Conservation (phyloP, 306 rosid genomes). For the Medicago arabica region DNA sequence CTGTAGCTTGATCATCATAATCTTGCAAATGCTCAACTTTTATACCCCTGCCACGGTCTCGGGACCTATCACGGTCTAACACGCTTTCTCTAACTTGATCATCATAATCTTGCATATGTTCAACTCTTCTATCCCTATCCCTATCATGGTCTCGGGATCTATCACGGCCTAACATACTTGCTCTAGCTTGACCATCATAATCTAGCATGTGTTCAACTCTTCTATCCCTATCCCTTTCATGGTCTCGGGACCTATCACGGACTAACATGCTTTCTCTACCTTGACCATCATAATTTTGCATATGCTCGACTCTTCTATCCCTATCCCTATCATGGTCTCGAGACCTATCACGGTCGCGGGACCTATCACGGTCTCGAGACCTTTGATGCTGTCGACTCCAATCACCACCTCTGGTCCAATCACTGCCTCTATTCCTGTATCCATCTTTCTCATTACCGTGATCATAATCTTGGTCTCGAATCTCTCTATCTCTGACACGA, state of each 20-base stretch:
- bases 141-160: slow-evolving; percentile 48
- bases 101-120: slow-evolving; percentile 54
- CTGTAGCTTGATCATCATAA: slow-evolving; percentile 56
- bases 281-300: slow-evolving; percentile 55
- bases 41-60: slow-evolving; percentile 61
- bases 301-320: slow-evolving; percentile 60
- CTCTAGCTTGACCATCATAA: slow-evolving; percentile 55
- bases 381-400: slow-evolving; percentile 63
- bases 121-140: slow-evolving; percentile 66
- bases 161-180: slow-evolving; percentile 40
- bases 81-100: slow-evolving; percentile 53
- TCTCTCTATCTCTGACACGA: slow-evolving; percentile 49
- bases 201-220: slow-evolving; percentile 54
- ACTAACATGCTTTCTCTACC: slow-evolving; percentile 50
- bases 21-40: slow-evolving; percentile 54
- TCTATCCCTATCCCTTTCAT: slow-evolving; percentile 61
- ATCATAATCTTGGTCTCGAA: slow-evolving; percentile 59
- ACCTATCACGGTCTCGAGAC: slow-evolving; percentile 57
- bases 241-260: slow-evolving; percentile 41
- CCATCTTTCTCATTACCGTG: slow-evolving; percentile 63
- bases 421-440: slow-evolving; percentile 52
- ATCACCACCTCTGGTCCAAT: slow-evolving; percentile 61
- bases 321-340: slow-evolving; percentile 49
- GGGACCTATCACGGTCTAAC: slow-evolving; percentile 22
- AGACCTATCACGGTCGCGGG: slow-evolving; percentile 46